A percentile compares a stretch with the other conserved stretches of the same genome.
Evolutionary conservation across 1,139 yeast species (phyloP).

Genomic region (Nakaseomyces delphensis): DNA sequence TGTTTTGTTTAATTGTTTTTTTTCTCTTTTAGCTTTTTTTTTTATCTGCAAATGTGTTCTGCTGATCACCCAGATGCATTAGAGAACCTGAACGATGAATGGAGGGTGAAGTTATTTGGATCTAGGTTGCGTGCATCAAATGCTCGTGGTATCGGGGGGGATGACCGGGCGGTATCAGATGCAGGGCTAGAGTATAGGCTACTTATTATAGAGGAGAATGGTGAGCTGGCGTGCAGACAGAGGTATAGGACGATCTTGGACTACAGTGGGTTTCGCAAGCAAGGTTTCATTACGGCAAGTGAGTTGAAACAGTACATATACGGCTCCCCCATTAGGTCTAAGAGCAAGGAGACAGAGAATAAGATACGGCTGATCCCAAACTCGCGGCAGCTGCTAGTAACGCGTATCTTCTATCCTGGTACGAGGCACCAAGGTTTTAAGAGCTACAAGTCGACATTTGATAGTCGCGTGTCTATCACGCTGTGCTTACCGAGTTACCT

Average conservation of each 20-base stretch:
- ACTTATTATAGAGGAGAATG: conserved; percentile 32
- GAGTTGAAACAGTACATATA: conserved; percentile 31
- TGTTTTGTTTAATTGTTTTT: background rate
- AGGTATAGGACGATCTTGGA: conserved; percentile 32
- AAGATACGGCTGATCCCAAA: conserved; percentile 28
- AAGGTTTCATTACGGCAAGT: conserved; percentile 8
- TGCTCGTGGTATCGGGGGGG: background rate
- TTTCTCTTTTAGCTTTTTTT: background rate
- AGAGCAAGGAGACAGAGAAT: conserved; percentile 19
- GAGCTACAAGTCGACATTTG: conserved; percentile 1
- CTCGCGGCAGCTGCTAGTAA: conserved; percentile 26
- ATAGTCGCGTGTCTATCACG: conserved; percentile 23
- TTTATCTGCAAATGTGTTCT: background rate
- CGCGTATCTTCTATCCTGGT: conserved; percentile 21
- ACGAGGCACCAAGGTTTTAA: no score
- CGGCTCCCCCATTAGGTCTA: conserved; percentile 29
- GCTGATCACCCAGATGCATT: conserved; percentile 1
- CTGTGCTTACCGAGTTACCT: conserved; percentile 27
- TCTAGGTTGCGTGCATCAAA: background rate
- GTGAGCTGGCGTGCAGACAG: conserved; percentile 30
- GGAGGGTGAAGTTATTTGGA: conserved; percentile 6
- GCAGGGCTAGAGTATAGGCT: conserved; percentile 10
- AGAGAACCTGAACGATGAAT: conserved; percentile 5
- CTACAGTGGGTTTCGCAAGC: conserved; percentile 17
- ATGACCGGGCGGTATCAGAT: no score